Conservation (phyloP, 371 early-diverging fungal species). For the Rhizopus sp. region DNA sequence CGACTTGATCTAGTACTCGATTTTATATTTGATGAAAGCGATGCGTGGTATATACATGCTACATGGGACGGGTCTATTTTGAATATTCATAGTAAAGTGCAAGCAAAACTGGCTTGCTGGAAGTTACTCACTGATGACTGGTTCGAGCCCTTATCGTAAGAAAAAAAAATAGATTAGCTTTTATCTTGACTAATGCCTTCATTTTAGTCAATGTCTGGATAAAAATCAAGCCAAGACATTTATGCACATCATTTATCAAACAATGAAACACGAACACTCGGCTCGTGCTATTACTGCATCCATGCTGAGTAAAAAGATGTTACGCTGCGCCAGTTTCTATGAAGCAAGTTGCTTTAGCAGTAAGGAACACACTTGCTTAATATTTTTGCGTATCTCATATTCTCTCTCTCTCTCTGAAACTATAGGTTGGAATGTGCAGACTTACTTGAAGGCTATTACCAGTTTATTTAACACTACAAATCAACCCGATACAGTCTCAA, state of each 20-base stretch:
- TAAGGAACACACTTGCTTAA: constrained; percentile 15
- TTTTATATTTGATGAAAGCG: not conserved
- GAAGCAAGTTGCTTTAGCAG: constrained; percentile 54
- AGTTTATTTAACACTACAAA: constrained; percentile 18
- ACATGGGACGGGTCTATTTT: constrained; percentile 50
- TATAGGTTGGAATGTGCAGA: constrained; percentile 12
- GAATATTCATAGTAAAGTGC: constrained; percentile 23
- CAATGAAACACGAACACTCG: constrained; percentile 12
- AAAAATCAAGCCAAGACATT: constrained; percentile 21
- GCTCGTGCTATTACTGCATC: constrained; percentile 26
- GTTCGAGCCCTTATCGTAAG: constrained; percentile 54
- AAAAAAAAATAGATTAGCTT: not conserved
- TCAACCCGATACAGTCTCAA: constrained; percentile 17
- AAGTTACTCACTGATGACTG: constrained; percentile 59
- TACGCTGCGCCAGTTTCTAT: constrained; percentile 61
- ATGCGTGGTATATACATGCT: constrained; percentile 3
- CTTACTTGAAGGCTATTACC: constrained; percentile 17
- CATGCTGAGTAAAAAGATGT: constrained; percentile 32
- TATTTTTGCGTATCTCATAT: constrained; percentile 6
- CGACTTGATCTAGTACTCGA: too few species aligned
- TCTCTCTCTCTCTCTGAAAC: constrained; percentile 14
- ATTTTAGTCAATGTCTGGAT: constrained; percentile 31
- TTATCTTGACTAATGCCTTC: constrained; percentile 9
- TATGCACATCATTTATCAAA: constrained; percentile 18
- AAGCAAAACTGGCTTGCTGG: constrained; percentile 52